Evolutionary conservation across 352 stramenopile species (phyloP), one percentile per base, ranked within the genome.

Genomic region (Globisporangium solare): DNA sequence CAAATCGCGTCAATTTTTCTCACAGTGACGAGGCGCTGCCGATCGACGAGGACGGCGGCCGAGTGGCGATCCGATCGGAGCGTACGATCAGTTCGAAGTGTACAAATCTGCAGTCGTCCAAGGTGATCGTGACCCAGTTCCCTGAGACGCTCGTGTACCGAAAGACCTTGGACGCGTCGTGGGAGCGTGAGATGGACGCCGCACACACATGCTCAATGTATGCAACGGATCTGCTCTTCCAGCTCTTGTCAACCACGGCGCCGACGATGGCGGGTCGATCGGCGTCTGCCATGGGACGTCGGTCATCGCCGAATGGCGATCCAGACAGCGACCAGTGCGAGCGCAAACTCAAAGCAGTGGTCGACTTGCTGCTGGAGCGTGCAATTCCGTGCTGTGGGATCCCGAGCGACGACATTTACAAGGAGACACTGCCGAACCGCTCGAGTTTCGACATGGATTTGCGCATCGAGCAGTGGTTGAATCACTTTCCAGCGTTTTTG

Each of bases 11-110:
- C 7, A 77, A 81, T 51, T 56, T 48, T 49, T 35, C 27, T 10
- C 47, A 35, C 49, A 47, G 14, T 6, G 52, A 35, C 22, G 31
- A 47, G 17, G 7, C n/a, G 47, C n/a, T 56, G 10, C 47, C 22
- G 43, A 24, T 43, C 15, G 73, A 66, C 42, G 43, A n/a, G 11
- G 56, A 67, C 6, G 57, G 79, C 31, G 69, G 72, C 2, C 69
- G 70, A 18, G 66, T 79, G 14, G 60, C 85, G 8, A 87, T 92
- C 50, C 78, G 80, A 7, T 83, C 68, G 8, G 83, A 92, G 43
- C 76, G 83, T 3, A 92, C 83, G 0, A 89, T 89, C 57, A 92
- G 79, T 60, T 88, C 83, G 27, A 92, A 90, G 48, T 89, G 79
- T 61, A 90, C 83, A 2, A 92, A 89, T 41, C 54, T 89, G 42